Percentiles rank a stretch among this genome's conserved stretches.
Conservation (phyloP, 257 asterid species). For the Solanum medicagineum region DNA sequence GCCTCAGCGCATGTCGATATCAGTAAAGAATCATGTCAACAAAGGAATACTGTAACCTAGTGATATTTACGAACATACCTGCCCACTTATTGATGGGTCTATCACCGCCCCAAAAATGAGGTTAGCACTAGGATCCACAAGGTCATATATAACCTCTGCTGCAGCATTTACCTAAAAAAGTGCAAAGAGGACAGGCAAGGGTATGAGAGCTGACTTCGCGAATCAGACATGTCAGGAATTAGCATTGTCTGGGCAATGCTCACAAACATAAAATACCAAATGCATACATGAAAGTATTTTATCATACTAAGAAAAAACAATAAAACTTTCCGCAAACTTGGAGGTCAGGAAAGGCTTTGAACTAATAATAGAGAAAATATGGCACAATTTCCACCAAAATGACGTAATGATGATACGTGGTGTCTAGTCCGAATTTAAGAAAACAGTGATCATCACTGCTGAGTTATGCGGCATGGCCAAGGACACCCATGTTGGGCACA, state of each 20-base stretch:
- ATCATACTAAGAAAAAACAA: too few species aligned
- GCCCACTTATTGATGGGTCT: slow-evolving; percentile 78
- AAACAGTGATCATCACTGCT: neutral
- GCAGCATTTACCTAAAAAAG: slow-evolving; percentile 73
- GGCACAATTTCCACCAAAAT: neutral
- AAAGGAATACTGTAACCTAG: neutral
- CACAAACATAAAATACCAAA: neutral
- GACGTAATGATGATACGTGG: neutral
- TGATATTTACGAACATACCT: slow-evolving; percentile 40
- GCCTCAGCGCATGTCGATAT: neutral
- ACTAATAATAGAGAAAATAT: neutral
- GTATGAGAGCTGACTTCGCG: neutral
- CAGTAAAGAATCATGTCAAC: neutral
- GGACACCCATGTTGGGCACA: neutral
- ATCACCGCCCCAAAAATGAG: slow-evolving; percentile 88
- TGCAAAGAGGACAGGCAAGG: neutral
- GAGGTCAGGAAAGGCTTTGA: neutral
- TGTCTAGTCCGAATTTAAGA: neutral
- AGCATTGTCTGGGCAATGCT: neutral
- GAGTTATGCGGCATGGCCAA: neutral
- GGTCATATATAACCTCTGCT: slow-evolving; percentile 91
- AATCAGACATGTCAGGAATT: neutral
- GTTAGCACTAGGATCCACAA: slow-evolving; percentile 95
- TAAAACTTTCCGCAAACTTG: neutral
- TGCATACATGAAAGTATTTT: neutral